Evolutionary conservation across 2,329 filamentous ascomycete species (phyloP).

Genomic region (Colletotrichum incanum): DNA sequence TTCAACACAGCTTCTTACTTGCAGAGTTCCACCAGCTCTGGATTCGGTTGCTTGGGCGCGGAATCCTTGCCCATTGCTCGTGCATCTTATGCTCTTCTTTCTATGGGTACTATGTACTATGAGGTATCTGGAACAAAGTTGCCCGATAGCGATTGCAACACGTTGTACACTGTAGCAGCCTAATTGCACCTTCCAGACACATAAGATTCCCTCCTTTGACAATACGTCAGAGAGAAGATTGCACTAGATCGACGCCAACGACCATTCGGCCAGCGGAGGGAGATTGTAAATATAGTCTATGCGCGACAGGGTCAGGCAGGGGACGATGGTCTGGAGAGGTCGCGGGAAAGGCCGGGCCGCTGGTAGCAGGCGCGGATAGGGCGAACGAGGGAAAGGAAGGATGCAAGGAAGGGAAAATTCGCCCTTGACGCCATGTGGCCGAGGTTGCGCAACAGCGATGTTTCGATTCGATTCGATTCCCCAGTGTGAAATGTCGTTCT

Average conservation of each 20-base stretch:
- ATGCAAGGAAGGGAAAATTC: background rate
- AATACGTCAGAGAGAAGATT: background rate
- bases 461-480: slow-evolving; percentile 16
- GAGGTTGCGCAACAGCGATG: slow-evolving; percentile 12
- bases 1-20: background rate
- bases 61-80: background rate
- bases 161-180: background rate
- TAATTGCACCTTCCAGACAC: background rate
- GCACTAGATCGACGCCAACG: background rate
- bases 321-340: slow-evolving; percentile 17
- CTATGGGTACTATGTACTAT: too few relatives aligned
- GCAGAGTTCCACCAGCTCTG: background rate
- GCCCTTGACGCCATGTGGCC: slow-evolving; percentile 35
- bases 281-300: background rate
- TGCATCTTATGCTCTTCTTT: too few relatives aligned
- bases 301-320: slow-evolving; percentile 21
- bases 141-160: background rate
- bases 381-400: slow-evolving; percentile 6
- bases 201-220: background rate
- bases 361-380: slow-evolving; percentile 11
- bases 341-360: slow-evolving; percentile 19
- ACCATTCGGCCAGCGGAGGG: background rate
- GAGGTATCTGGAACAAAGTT: background rate
- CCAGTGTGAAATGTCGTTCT: slow-evolving; percentile 13
- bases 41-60: background rate